phyloP scores from a whole-genome alignment of 495 filamentous ascomycete genomes.

The Daldinia vernicosa region DNA sequence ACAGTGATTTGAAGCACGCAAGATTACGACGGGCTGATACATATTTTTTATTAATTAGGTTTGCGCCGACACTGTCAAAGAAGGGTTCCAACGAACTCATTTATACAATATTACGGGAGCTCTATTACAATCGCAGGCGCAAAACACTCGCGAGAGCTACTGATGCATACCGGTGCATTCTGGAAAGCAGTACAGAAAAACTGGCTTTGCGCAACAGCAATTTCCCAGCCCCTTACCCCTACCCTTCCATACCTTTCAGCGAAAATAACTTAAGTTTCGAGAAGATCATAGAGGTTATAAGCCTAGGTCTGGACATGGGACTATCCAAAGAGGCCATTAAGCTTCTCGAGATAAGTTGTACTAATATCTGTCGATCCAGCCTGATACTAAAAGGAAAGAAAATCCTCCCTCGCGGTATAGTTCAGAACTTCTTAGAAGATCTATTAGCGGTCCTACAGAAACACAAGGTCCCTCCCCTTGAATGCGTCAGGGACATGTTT shows the following conservation, averaged over 20 bases:
- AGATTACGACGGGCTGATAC: slow-evolving; percentile 12
- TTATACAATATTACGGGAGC: slow-evolving; percentile 1
- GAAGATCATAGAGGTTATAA: not conserved
- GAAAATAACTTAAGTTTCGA: not conserved
- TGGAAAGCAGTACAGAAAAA: slow-evolving; percentile 7
- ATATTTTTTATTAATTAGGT: slow-evolving; percentile 1
- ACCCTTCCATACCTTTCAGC: not conserved
- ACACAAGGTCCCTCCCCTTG: not conserved
- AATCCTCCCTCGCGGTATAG: not conserved
- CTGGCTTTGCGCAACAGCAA: slow-evolving; percentile 7
- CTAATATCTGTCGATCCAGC: slow-evolving; percentile 4
- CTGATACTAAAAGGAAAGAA: not conserved
- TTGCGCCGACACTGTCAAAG: not conserved
- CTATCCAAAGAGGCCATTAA: not conserved
- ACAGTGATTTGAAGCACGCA: not conserved
- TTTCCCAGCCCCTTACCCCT: not conserved
- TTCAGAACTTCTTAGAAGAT: not conserved
- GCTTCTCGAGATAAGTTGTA: slow-evolving; percentile 13
- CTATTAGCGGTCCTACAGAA: slow-evolving; percentile 4
- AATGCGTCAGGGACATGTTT: slow-evolving; percentile 12
- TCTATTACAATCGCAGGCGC: not conserved
- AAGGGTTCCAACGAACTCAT: slow-evolving; percentile 1
- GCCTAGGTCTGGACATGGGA: slow-evolving; percentile 5
- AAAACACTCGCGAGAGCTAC: not conserved
- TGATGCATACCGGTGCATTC: slow-evolving; percentile 9